Evolutionary conservation across 768 basidiomycete genomes (phyloP).

Genomic region (Mrakia gelida): DNA sequence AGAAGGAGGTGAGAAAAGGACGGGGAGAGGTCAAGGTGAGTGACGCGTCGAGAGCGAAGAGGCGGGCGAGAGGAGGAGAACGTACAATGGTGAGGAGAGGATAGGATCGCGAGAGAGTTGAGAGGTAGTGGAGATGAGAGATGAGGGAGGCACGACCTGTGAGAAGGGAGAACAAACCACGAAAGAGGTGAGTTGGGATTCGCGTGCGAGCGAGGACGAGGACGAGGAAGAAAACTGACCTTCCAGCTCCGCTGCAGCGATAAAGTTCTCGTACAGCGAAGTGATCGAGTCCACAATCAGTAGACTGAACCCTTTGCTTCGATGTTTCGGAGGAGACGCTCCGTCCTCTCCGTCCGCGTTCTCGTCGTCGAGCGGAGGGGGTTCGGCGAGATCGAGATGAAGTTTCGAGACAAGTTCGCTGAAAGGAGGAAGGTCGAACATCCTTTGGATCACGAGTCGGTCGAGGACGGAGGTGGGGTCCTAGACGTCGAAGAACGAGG

Average conservation of each 20-base stretch:
- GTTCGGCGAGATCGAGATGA: not conserved
- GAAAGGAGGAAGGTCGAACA: not conserved
- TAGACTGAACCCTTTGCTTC: conserved; percentile 3
- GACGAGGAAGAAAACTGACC: not conserved
- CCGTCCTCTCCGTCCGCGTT: not conserved
- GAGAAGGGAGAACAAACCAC: not conserved
- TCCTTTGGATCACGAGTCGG: not conserved
- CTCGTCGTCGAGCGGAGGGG: not conserved
- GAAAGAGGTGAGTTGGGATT: too few relatives aligned
- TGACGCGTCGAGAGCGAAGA: not conserved
- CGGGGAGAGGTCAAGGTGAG: not conserved
- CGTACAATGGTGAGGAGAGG: conserved; percentile 8
- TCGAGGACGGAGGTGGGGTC: not conserved
- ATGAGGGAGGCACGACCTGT: conserved; percentile 5
- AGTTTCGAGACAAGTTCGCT: not conserved
- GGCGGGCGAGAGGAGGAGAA: too few relatives aligned
- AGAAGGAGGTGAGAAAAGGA: not conserved
- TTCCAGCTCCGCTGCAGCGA: not conserved
- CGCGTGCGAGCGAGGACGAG: not conserved
- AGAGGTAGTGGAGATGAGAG: not conserved
- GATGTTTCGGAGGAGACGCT: not conserved
- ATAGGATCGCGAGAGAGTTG: not conserved
- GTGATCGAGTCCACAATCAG: conserved; percentile 1
- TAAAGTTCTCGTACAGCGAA: not conserved
- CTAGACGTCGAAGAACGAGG: not conserved